Conservation (phyloP, 106 monocot species). For the Xerophyta viscosa region DNA sequence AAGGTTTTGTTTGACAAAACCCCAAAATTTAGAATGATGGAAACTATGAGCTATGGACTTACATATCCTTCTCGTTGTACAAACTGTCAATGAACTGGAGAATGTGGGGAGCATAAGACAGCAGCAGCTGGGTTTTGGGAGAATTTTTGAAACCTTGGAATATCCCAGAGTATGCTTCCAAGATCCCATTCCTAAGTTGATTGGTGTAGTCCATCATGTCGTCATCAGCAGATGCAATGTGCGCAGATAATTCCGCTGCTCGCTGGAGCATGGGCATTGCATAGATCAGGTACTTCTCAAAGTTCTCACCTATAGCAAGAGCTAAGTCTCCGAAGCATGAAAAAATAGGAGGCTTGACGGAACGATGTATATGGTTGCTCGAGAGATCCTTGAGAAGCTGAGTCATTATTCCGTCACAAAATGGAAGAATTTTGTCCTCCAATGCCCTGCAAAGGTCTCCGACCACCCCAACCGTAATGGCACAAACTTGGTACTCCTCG, state of each 20-base stretch:
- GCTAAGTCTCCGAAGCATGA: slow-evolving; percentile 96
- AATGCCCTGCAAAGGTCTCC: slow-evolving; percentile 92
- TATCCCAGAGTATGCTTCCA: slow-evolving; percentile 94
- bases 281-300: slow-evolving; percentile 88
- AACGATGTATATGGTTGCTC: slow-evolving; percentile 67
- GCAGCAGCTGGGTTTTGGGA: slow-evolving; percentile 61
- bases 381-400: slow-evolving; percentile 87
- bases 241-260: slow-evolving; percentile 76
- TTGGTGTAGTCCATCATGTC: slow-evolving; percentile 94
- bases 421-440: slow-evolving; percentile 78
- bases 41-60: too few species aligned
- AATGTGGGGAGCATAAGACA: slow-evolving; percentile 70
- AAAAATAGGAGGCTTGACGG: slow-evolving; percentile 94
- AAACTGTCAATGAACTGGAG: slow-evolving; percentile 77
- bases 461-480: slow-evolving; percentile 88
- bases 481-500: slow-evolving; percentile 93
- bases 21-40: too few species aligned
- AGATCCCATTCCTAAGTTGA: slow-evolving; percentile 77
- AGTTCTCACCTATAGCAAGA: slow-evolving; percentile 78
- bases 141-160: slow-evolving; percentile 93
- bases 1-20: too few species aligned
- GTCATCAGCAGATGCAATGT: slow-evolving; percentile 44
- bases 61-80: slow-evolving; percentile 86
- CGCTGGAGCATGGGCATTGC: slow-evolving; percentile 92
- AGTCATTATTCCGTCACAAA: slow-evolving; percentile 96